These are phyloP conservation scores for Cardamine resedifolia DNA, from an alignment of 345 rosid genomes.

Conservation along the genomic window DNA sequence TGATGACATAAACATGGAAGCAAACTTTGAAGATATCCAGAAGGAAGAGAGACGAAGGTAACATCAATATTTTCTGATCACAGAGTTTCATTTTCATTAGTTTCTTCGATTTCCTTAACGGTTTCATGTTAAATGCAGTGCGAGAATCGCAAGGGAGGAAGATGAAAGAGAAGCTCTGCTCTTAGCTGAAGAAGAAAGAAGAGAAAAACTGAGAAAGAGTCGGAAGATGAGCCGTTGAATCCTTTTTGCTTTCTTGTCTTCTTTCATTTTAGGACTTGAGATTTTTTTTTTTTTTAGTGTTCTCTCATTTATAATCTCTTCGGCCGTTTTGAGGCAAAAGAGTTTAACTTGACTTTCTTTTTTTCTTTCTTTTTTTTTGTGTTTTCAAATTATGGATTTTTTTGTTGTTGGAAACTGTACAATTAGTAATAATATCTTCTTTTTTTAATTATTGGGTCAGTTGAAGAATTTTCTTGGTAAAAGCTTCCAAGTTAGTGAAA, in stretches of 20 bases:
- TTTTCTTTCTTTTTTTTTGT: not conserved
- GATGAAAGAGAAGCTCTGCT: slow-evolving; percentile 65
- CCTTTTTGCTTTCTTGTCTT: slow-evolving; percentile 8
- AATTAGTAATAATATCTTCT: slow-evolving; percentile 31
- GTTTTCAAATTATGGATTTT: slow-evolving; percentile 12
- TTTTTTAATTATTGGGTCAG: not conserved
- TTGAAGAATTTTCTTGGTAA: slow-evolving; percentile 22
- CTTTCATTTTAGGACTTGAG: slow-evolving; percentile 13
- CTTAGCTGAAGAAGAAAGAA: slow-evolving; percentile 70
- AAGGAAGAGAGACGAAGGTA: slow-evolving; percentile 80
- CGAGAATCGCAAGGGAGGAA: slow-evolving; percentile 60
- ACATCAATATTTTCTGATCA: slow-evolving; percentile 10
- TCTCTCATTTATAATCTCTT: slow-evolving; percentile 17
- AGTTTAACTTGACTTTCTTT: not conserved
- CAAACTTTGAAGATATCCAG: slow-evolving; percentile 72
- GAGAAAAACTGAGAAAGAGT: slow-evolving; percentile 45
- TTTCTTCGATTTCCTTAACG: not conserved
- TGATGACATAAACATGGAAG: slow-evolving; percentile 82
- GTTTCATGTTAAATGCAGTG: slow-evolving; percentile 43
- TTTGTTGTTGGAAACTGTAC: slow-evolving; percentile 34
- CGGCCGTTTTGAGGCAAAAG: slow-evolving; percentile 23
- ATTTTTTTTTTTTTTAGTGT: not conserved
- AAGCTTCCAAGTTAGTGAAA: slow-evolving; percentile 15
- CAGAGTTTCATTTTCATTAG: not conserved
- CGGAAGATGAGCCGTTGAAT: slow-evolving; percentile 48